Conservation (phyloP, 2,329 filamentous ascomycete genomes). For the Diaporthe australafricana region DNA sequence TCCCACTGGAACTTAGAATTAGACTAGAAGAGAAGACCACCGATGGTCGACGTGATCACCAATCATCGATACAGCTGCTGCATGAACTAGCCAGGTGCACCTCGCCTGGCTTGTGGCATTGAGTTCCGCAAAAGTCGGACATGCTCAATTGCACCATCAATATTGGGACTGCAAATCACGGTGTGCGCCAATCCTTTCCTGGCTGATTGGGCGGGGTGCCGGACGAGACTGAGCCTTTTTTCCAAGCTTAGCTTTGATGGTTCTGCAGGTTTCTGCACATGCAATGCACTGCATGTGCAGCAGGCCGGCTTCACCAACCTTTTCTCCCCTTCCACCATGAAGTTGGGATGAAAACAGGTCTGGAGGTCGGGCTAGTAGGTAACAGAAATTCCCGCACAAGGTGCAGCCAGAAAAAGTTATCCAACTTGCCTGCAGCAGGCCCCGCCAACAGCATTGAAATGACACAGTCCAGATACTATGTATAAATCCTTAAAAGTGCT, state of each 20-base stretch:
- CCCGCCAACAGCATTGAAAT: constrained; percentile 10
- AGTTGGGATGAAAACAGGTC: constrained; percentile 1
- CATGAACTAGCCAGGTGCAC: neutral
- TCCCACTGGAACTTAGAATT: too few relatives aligned
- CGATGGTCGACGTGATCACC: too few relatives aligned
- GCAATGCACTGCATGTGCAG: constrained; percentile 22
- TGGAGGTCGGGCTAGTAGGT: too few relatives aligned
- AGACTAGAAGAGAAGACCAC: too few relatives aligned
- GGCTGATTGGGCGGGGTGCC: constrained; percentile 9
- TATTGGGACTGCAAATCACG: neutral
- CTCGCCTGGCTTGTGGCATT: constrained; percentile 2
- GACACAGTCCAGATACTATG: constrained; percentile 8
- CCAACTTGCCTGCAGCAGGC: neutral
- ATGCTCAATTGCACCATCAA: neutral
- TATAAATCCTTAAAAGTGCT: neutral
- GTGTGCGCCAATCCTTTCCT: neutral
- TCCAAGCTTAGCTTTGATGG: neutral
- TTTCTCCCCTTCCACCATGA: neutral
- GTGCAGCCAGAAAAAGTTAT: neutral
- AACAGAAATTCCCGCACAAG: neutral
- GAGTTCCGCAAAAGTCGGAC: neutral
- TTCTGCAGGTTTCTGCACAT: constrained; percentile 15
- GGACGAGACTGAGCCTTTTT: constrained; percentile 17
- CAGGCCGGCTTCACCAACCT: constrained; percentile 6
- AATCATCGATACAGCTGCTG: neutral